Base-by-base conservation (phyloP, 2,329 filamentous ascomycete genomes). In the Boeremia lycopersici region DNA sequence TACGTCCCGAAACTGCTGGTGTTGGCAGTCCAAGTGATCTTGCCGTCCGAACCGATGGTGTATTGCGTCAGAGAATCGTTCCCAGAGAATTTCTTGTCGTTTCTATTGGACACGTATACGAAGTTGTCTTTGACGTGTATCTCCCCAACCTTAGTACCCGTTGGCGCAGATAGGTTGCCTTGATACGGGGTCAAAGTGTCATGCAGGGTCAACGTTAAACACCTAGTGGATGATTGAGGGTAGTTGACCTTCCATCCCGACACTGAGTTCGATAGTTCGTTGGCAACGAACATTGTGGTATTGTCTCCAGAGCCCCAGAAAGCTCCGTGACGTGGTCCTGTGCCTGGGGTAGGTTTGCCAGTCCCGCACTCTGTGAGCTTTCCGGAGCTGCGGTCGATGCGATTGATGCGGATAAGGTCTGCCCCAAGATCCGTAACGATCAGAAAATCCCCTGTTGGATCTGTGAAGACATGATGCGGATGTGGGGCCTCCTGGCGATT, bases 401-500 rank as follows among this genome's bases (percentile, higher is more conserved):
- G 74, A 73, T 82, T 83, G 61, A 85, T 78, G 53, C 82, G 82
- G 48, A 84, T 74, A 19, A 82, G 64, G 61, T 86, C 83, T 5
- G 82, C 80, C 30, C 83, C 83, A 2, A 85, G 76, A 58, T 86
- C 83, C 1, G 81, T 78, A 7, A 78, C 75, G 1, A 85, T 68
- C 19, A 85, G 62, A 63, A 78, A 84, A 33, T 74, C 67, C 11
- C 80, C 79, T 0, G 80, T 80, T 0, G 78, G 81, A 56, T 82
- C 82, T 10, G 76, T 69, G 61, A 82, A 76, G 5, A 77, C 78
- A 15, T 81, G 77, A 70, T 86, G 83, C 7, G 82, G 83, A 61
- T 86, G 83, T 6, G 83, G 76, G 5, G 76, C 78, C 52, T 84
- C 79, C 66, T 86, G 84, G n/a, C 83, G 79, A 28, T 63, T 68